phyloP scores from a whole-genome alignment of 1,284 basidiomycete genomes.

The Leccinum pachyderme region DNA sequence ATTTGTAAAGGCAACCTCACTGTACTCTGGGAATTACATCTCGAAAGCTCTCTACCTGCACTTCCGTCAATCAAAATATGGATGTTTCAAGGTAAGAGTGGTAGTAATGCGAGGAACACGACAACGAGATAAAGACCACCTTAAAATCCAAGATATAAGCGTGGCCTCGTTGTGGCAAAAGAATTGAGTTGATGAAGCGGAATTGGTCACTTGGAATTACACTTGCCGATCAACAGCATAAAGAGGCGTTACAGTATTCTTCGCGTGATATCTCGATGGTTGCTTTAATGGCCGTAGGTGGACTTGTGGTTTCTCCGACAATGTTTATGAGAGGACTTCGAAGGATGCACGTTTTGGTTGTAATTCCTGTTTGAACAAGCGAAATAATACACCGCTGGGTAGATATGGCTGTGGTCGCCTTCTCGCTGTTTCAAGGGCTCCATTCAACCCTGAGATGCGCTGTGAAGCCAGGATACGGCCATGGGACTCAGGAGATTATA shows the following conservation, averaged over 20 bases:
- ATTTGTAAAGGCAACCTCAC: background rate
- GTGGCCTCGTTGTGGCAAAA: background rate
- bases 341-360: no score
- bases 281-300: no score
- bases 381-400: background rate
- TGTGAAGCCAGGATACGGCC: background rate
- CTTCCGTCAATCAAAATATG: background rate
- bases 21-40: no score
- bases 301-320: background rate
- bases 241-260: background rate
- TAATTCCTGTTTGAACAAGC: background rate
- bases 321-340: background rate
- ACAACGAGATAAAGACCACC: background rate
- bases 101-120: background rate
- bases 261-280: background rate
- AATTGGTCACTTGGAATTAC: background rate
- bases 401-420: background rate
- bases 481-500: background rate
- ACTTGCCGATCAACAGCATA: background rate
- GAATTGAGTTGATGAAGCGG: background rate
- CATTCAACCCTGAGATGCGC: background rate
- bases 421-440: background rate
- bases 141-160: background rate
- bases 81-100: background rate
- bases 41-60: no score